A percentile compares a stretch with the other conserved stretches of the same genome.
Evolutionary conservation across 2,329 filamentous ascomycete genomes (phyloP).

Genomic region (Aspergillus candidus): DNA sequence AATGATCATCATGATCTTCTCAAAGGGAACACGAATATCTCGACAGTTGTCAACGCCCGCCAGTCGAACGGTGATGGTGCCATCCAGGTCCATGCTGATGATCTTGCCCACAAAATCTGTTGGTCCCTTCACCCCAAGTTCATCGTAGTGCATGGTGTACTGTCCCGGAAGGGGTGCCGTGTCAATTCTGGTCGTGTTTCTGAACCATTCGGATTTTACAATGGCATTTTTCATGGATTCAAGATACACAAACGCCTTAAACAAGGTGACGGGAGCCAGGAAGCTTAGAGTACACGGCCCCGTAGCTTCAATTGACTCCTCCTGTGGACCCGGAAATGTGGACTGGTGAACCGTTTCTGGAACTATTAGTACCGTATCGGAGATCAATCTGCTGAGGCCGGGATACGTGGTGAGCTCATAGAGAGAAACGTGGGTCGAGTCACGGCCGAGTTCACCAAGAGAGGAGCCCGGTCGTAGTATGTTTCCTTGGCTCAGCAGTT

Average conservation of each 20-base stretch:
- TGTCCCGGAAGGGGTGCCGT: slow-evolving; percentile 11
- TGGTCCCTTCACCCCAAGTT: slow-evolving; percentile 2
- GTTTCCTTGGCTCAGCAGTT: slow-evolving; percentile 26
- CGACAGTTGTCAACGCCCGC: slow-evolving; percentile 44
- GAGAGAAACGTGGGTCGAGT: slow-evolving; percentile 49
- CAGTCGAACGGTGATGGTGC: slow-evolving; percentile 49
- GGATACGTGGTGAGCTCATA: slow-evolving; percentile 52
- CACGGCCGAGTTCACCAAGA: slow-evolving; percentile 38
- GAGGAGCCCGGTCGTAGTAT: slow-evolving; percentile 39
- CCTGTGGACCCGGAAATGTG: slow-evolving; percentile 1
- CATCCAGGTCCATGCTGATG: slow-evolving; percentile 49
- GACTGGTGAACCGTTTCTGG: slow-evolving; percentile 23
- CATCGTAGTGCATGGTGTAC: slow-evolving; percentile 15
- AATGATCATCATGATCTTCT: slow-evolving; percentile 45
- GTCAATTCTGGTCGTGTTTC: slow-evolving; percentile 12
- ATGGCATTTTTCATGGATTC: slow-evolving; percentile 14
- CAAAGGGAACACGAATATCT: slow-evolving; percentile 46
- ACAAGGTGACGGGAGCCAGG: slow-evolving; percentile 10
- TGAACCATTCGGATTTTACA: slow-evolving; percentile 17
- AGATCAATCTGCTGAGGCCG: slow-evolving; percentile 44
- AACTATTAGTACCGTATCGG: slow-evolving; percentile 49
- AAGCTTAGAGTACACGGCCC: slow-evolving; percentile 13
- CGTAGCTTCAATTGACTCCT: neutral
- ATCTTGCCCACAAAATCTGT: slow-evolving; percentile 54
- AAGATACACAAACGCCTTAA: slow-evolving; percentile 10